phyloP scores from a whole-genome alignment of 352 stramenopile species.

The Phytophthora colocasiae region DNA sequence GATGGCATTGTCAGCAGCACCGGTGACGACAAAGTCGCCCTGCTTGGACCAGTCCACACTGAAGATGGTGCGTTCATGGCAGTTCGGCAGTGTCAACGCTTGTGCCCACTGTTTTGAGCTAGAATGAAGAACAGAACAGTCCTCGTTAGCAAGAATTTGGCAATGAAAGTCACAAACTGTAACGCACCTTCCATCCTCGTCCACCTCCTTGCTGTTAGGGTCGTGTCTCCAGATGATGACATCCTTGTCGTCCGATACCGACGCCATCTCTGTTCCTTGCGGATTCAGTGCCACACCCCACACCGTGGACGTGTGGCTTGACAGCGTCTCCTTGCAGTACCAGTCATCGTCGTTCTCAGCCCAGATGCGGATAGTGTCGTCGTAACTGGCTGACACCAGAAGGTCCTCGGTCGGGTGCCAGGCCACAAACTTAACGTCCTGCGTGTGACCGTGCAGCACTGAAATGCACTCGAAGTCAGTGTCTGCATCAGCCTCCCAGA shows the following conservation, averaged over 20 bases:
- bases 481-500: constrained; percentile 96
- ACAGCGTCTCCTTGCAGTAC: constrained; percentile 95
- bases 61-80: constrained; percentile 93
- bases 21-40: constrained; percentile 89
- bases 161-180: no score
- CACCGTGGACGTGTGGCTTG: constrained; percentile 93
- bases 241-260: constrained; percentile 91
- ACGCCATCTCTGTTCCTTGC: constrained; percentile 82
- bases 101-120: constrained; percentile 86
- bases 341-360: constrained; percentile 97
- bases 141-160: not conserved
- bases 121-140: not conserved
- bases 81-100: constrained; percentile 77
- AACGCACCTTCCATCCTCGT: constrained; percentile 55
- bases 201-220: constrained; percentile 56
- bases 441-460: constrained; percentile 96
- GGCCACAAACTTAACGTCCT: constrained; percentile 96
- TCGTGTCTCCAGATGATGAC: constrained; percentile 95
- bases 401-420: constrained; percentile 92
- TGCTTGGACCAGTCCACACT: constrained; percentile 92
- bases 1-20: constrained; percentile 93
- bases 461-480: constrained; percentile 98
- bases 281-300: constrained; percentile 92
- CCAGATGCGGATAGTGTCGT: constrained; percentile 97
- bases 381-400: constrained; percentile 93